Percentiles rank a stretch among this genome's conserved stretches.
phyloP scores from a whole-genome alignment of 2,329 filamentous ascomycete species.

The Fusarium clavum region DNA sequence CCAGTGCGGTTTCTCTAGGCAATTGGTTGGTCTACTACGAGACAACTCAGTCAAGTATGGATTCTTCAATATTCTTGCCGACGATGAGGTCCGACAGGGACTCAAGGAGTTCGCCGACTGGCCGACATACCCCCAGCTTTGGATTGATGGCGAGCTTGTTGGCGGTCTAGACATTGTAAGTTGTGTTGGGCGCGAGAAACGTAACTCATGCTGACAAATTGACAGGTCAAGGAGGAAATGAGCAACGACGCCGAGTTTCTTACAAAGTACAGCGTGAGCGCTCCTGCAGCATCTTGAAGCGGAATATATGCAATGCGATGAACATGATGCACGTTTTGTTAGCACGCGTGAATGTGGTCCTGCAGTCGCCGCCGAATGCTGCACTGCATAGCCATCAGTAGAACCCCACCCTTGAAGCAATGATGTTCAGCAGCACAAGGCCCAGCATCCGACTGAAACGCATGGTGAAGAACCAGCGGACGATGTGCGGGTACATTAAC shows the following conservation, averaged over 20 bases:
- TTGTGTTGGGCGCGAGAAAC: constrained; percentile 27
- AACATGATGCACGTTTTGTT: constrained; percentile 14
- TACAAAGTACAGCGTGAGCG: constrained; percentile 73
- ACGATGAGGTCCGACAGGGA: constrained; percentile 96
- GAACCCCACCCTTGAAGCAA: not conserved
- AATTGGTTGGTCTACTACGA: constrained; percentile 85
- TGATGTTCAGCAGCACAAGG: constrained; percentile 4
- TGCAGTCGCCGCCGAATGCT: constrained; percentile 2
- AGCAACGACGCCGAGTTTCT: constrained; percentile 86
- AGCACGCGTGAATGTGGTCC: constrained; percentile 20
- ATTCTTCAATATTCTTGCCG: constrained; percentile 98
- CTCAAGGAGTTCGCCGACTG: constrained; percentile 98
- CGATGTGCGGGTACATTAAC: not conserved
- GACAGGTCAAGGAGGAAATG: constrained; percentile 92
- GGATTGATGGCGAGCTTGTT: constrained; percentile 89
- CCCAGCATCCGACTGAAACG: not conserved
- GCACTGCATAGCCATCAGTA: constrained; percentile 2
- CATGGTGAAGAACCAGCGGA: not conserved
- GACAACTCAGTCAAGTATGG: constrained; percentile 95
- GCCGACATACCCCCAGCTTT: constrained; percentile 97
- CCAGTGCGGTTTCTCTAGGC: constrained; percentile 92
- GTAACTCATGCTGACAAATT: constrained; percentile 36
- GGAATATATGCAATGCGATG: constrained; percentile 21
- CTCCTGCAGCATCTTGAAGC: constrained; percentile 53
- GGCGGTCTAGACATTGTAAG: constrained; percentile 96